A percentile compares a stretch with the other conserved stretches of the same genome.
Evolutionary conservation across 495 filamentous ascomycete species (phyloP).

Genomic region (Astrocystis sublimbata): DNA sequence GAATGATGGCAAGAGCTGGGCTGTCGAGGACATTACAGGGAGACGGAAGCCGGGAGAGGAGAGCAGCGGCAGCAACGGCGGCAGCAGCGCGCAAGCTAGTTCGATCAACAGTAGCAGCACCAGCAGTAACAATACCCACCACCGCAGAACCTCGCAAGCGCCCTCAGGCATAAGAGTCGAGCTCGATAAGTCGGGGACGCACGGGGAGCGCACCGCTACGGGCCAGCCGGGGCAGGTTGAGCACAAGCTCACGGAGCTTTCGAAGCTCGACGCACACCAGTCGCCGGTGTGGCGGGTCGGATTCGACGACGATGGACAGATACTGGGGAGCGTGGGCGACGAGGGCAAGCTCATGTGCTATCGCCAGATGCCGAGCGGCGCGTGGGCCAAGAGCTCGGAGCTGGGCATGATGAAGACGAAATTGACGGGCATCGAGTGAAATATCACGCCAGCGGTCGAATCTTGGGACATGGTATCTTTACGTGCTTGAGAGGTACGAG

Average conservation of each 20-base stretch:
- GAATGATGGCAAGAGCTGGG: constrained; percentile 35
- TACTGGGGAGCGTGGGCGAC: constrained; percentile 60
- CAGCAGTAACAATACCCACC: constrained; percentile 21
- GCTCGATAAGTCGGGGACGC: constrained; percentile 52
- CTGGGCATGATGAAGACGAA: constrained; percentile 53
- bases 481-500: too few relatives aligned
- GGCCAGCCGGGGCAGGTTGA: constrained; percentile 47
- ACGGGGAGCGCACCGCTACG: constrained; percentile 33
- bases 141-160: constrained; percentile 28
- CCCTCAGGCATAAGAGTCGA: constrained; percentile 61
- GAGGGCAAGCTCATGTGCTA: constrained; percentile 62
- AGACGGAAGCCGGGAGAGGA: constrained; percentile 25
- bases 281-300: constrained; percentile 62
- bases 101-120: too few relatives aligned
- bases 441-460: too few relatives aligned
- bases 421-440: too few relatives aligned
- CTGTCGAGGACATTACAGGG: constrained; percentile 30
- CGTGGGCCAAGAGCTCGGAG: constrained; percentile 57
- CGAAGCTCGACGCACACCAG: constrained; percentile 54
- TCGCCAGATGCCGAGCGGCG: constrained; percentile 53
- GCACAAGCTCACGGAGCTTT: constrained; percentile 50
- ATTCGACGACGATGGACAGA: constrained; percentile 62
- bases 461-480: too few relatives aligned
- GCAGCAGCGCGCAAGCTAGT: too few relatives aligned
- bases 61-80: constrained; percentile 12